phyloP scores from a whole-genome alignment of 192 early-diverging fungal genomes.

The Coemansia sp. region DNA sequence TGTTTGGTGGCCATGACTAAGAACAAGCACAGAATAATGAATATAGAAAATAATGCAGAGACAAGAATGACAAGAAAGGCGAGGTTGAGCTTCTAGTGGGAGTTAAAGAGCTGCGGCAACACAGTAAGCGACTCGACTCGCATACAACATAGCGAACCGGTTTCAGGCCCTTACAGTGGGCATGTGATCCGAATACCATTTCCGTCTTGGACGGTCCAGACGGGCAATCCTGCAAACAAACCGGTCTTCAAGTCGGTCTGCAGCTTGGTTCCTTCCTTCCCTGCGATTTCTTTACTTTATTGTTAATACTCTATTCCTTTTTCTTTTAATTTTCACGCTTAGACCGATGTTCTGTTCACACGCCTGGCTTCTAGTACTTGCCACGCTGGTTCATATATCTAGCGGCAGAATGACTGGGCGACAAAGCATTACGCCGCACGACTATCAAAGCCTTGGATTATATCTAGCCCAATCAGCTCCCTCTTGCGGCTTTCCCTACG shows the following conservation, averaged over 20 bases:
- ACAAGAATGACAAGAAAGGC: background rate
- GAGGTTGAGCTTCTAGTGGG: background rate
- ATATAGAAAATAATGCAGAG: background rate
- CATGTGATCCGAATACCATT: background rate
- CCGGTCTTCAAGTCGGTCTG: background rate
- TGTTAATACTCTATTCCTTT: background rate
- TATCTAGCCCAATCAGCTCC: constrained; percentile 55
- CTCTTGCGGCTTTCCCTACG: constrained; percentile 58
- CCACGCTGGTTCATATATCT: background rate
- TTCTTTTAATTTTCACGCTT: background rate
- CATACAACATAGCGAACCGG: background rate
- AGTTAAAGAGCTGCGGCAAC: background rate
- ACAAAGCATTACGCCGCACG: constrained; percentile 53
- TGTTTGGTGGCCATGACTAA: constrained; percentile 44
- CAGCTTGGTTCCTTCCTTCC: background rate
- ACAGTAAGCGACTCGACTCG: background rate
- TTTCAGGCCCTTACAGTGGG: background rate
- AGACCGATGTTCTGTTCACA: background rate
- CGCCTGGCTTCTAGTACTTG: background rate
- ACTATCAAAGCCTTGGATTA: constrained; percentile 51
- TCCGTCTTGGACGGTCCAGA: background rate
- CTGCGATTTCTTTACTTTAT: background rate
- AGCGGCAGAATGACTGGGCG: constrained; percentile 36
- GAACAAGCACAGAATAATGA: background rate
- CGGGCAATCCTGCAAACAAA: background rate